A percentile compares a stretch with the other conserved stretches of the same genome.
Evolutionary conservation across 2,329 filamentous ascomycete genomes (phyloP).

Genomic region (Trichoderma asperellum): DNA sequence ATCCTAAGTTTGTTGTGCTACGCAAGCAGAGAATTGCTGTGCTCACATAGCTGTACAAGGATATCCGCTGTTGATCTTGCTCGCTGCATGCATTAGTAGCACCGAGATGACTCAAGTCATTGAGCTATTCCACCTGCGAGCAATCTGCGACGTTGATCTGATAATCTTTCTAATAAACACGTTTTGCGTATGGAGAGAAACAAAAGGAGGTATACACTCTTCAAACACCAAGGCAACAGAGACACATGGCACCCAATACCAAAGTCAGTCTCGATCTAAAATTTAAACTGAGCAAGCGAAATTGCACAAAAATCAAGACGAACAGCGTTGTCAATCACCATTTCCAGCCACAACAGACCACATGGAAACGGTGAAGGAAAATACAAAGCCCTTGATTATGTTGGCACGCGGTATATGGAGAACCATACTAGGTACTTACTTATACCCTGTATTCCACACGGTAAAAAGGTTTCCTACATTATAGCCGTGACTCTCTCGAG

Average conservation of each 20-base stretch:
- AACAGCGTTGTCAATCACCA: not conserved
- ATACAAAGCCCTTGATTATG: not conserved
- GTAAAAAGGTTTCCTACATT: not conserved
- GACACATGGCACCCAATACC: not conserved
- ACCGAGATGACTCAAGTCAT: not conserved
- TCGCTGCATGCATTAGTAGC: not conserved
- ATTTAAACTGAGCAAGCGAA: not conserved
- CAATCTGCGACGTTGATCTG: not conserved
- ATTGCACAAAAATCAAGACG: not conserved
- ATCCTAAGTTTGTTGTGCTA: not conserved
- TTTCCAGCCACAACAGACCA: not conserved
- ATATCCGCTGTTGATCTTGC: not conserved
- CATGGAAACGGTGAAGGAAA: not conserved
- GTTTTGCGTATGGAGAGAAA: not conserved
- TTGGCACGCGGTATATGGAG: not conserved
- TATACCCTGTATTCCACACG: not conserved
- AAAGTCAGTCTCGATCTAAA: not conserved
- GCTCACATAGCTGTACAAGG: not conserved
- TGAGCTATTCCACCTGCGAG: not conserved
- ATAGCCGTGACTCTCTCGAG: not conserved
- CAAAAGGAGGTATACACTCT: not conserved
- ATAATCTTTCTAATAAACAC: not conserved
- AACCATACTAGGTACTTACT: not conserved
- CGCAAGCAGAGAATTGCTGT: not conserved
- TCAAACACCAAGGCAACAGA: not conserved